Evolutionary conservation across 176 grass and related monocot species (phyloP).

Genomic region (Secale cereale): DNA sequence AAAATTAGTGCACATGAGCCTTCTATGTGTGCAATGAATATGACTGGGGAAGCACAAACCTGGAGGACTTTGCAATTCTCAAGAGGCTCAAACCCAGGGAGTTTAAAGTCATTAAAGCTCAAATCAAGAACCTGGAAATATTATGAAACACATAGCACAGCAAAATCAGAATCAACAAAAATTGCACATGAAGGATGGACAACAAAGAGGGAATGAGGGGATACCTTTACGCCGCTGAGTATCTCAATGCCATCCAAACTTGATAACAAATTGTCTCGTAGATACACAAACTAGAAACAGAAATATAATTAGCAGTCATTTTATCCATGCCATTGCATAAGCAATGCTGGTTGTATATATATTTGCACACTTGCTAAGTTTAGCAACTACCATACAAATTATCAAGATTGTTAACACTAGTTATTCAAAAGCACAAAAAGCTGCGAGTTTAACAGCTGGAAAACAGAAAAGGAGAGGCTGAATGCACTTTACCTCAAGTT

Average conservation of each 20-base stretch:
- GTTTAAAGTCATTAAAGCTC: constrained; percentile 98
- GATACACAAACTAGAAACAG: constrained; percentile 90
- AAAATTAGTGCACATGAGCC: constrained; percentile 37
- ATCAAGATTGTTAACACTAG: not conserved
- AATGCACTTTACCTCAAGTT: constrained; percentile 65
- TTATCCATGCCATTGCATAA: not conserved
- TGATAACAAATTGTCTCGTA: constrained; percentile 93
- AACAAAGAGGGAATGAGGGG: constrained; percentile 10
- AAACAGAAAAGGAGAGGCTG: constrained; percentile 5
- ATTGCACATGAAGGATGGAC: not conserved
- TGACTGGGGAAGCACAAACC: constrained; percentile 42
- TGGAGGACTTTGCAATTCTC: constrained; percentile 84
- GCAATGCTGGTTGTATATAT: not conserved
- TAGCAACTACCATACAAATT: constrained; percentile 9
- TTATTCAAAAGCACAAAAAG: constrained; percentile 25
- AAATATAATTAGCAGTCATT: constrained; percentile 7
- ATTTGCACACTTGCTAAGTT: not conserved
- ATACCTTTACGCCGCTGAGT: constrained; percentile 90
- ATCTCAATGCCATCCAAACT: constrained; percentile 85
- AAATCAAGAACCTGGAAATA: constrained; percentile 88
- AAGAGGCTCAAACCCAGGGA: constrained; percentile 77
- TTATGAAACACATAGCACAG: not conserved
- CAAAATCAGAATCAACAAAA: constrained; percentile 17
- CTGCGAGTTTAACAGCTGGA: not conserved
- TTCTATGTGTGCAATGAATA: constrained; percentile 26